phyloP scores from a whole-genome alignment of 2,329 filamentous ascomycete genomes.

The Scorias spongiosa region DNA sequence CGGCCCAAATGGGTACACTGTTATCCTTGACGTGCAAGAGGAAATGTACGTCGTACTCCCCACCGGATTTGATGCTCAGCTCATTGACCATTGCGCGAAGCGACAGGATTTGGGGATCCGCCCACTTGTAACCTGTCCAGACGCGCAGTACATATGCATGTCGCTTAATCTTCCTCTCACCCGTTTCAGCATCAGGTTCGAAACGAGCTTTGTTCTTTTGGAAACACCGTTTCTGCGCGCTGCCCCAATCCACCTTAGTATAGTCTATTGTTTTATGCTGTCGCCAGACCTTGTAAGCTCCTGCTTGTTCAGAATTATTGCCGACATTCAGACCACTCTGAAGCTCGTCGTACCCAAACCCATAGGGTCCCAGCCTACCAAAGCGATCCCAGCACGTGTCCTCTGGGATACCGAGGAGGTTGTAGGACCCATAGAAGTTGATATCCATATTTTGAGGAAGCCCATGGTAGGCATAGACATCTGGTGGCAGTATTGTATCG shows the following conservation, averaged over 20 bases:
- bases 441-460: conserved; percentile 33
- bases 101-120: conserved; percentile 63
- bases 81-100: conserved; percentile 74
- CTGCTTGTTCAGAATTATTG: conserved; percentile 28
- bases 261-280: conserved; percentile 30
- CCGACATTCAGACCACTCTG: conserved; percentile 35
- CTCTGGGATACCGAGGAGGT: conserved; percentile 30
- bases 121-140: conserved; percentile 71
- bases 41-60: conserved; percentile 74
- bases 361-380: conserved; percentile 35
- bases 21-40: conserved; percentile 73
- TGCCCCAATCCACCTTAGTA: conserved; percentile 32
- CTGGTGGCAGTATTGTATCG: conserved; percentile 40
- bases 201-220: conserved; percentile 36
- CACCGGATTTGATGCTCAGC: conserved; percentile 63
- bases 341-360: conserved; percentile 32
- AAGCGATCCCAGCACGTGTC: conserved; percentile 37
- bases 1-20: conserved; percentile 62
- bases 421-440: conserved; percentile 34
- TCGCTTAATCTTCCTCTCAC: conserved; percentile 32
- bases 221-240: conserved; percentile 31
- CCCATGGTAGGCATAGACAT: conserved; percentile 49
- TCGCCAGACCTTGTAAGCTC: conserved; percentile 33
- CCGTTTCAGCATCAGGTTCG: conserved; percentile 15
- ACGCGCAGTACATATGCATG: conserved; percentile 75